Percentiles rank a stretch among this genome's conserved stretches.
Evolutionary conservation across 2,329 filamentous ascomycete species (phyloP).

Genomic region (Trichoderma hamatum): DNA sequence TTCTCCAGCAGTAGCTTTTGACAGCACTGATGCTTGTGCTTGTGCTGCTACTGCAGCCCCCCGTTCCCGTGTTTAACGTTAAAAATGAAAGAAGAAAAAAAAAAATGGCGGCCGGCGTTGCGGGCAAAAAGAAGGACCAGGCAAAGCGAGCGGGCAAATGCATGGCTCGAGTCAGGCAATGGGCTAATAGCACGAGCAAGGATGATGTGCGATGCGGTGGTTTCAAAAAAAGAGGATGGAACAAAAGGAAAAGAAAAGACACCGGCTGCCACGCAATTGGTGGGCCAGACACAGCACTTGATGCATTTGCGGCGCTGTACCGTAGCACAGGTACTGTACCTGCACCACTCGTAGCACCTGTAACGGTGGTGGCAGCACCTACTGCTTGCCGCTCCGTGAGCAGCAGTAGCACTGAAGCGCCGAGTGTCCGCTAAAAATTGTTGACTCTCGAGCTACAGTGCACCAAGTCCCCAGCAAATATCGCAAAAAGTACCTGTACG

Average conservation of each 20-base stretch:
- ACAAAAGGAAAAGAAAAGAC: background rate
- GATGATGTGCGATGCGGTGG: background rate
- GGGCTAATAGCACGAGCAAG: conserved; percentile 14
- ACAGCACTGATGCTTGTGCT: conserved; percentile 10
- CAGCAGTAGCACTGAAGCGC: background rate
- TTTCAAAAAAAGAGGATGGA: background rate
- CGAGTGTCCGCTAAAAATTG: too few relatives aligned
- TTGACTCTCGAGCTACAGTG: background rate
- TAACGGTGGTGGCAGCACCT: background rate
- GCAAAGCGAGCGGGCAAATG: background rate
- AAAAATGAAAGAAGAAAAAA: background rate
- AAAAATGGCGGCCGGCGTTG: background rate
- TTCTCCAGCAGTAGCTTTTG: background rate
- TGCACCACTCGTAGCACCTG: background rate
- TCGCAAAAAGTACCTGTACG: background rate
- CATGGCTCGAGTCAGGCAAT: conserved; percentile 7
- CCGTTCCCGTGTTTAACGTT: background rate
- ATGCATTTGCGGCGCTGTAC: background rate
- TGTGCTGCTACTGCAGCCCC: conserved; percentile 5
- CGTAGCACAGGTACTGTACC: background rate
- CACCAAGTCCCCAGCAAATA: background rate
- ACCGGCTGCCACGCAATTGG: background rate
- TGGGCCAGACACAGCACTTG: background rate
- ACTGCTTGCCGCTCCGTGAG: background rate
- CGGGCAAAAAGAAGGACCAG: background rate